These are phyloP conservation scores for Paraleonurus japonicus DNA, from an alignment of 257 asterid species.

Conservation along the genomic window DNA sequence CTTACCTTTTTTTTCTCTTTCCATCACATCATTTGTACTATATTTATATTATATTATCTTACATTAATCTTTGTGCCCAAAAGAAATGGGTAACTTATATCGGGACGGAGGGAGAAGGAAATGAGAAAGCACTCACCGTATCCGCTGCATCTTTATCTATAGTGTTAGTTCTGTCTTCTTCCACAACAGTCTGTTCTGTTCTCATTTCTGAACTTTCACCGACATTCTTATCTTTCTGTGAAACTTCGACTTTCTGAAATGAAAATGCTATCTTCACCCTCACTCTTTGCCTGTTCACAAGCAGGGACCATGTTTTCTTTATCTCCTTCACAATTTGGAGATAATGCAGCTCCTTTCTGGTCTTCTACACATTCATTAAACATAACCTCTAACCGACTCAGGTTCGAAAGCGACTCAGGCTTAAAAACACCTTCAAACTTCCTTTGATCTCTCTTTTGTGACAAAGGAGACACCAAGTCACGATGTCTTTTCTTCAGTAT, in stretches of 20 bases:
- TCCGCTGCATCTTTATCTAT: constrained; percentile 35
- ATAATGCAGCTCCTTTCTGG: constrained; percentile 33
- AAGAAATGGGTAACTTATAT: too few species aligned
- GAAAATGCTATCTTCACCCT: constrained; percentile 24
- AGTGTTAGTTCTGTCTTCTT: constrained; percentile 30
- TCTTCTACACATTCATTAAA: constrained; percentile 45
- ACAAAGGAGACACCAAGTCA: constrained; percentile 80
- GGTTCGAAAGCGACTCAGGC: constrained; percentile 46
- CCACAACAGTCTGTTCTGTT: constrained; percentile 30
- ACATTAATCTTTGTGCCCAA: too few species aligned
- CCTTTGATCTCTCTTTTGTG: constrained; percentile 79
- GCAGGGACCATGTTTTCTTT: constrained; percentile 62
- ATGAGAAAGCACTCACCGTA: constrained; percentile 44
- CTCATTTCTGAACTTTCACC: constrained; percentile 26
- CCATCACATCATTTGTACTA: too few species aligned
- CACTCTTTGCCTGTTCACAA: constrained; percentile 33
- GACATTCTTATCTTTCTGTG: constrained; percentile 29
- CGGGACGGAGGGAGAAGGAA: constrained; percentile 21
- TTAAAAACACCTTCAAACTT: constrained; percentile 49
- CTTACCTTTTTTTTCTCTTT: too few species aligned
- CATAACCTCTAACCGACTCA: constrained; percentile 56
- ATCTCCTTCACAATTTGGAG: constrained; percentile 32
- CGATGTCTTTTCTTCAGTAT: constrained; percentile 89
- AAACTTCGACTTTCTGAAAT: constrained; percentile 33
- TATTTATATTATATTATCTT: too few species aligned